phyloP scores from a whole-genome alignment of 2,329 filamentous ascomycete genomes.

The Botrytis medusae region DNA sequence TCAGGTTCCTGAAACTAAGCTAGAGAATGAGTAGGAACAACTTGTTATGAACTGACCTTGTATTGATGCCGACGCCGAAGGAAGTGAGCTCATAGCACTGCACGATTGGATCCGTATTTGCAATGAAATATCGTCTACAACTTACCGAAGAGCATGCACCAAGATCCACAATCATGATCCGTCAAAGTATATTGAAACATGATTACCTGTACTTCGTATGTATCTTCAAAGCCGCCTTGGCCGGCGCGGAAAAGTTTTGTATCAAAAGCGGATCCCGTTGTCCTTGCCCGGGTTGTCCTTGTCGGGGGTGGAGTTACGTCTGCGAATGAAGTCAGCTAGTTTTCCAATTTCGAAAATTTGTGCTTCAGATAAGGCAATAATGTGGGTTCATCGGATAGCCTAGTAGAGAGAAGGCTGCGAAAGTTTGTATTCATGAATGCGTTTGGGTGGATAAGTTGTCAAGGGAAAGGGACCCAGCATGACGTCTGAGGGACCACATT shows the following conservation, averaged over 20 bases:
- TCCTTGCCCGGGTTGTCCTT: not conserved
- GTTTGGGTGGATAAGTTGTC: slow-evolving; percentile 22
- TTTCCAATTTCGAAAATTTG: slow-evolving; percentile 10
- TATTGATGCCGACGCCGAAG: slow-evolving; percentile 11
- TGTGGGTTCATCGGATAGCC: slow-evolving; percentile 23
- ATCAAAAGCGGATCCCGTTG: slow-evolving; percentile 34
- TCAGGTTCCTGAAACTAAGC: slow-evolving; percentile 30
- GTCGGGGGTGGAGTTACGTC: slow-evolving; percentile 3
- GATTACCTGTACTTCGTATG: slow-evolving; percentile 6
- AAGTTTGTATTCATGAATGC: slow-evolving; percentile 10
- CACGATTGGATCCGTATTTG: slow-evolving; percentile 16
- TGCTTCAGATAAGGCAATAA: slow-evolving; percentile 29
- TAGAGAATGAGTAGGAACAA: slow-evolving; percentile 33
- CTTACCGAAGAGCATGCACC: not conserved
- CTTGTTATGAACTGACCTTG: slow-evolving; percentile 18
- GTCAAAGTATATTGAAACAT: slow-evolving; percentile 28
- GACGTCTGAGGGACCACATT: slow-evolving; percentile 13
- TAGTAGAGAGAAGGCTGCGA: slow-evolving; percentile 1
- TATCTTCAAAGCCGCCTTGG: slow-evolving; percentile 28
- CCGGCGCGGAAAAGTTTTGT: slow-evolving; percentile 30
- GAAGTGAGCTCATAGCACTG: slow-evolving; percentile 16
- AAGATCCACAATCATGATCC: slow-evolving; percentile 11
- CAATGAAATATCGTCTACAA: slow-evolving; percentile 12
- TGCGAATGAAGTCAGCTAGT: not conserved
- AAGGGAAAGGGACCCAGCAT: slow-evolving; percentile 23